Conservation (phyloP, 345 rosid genomes). For the Eucalyptus dawsonii region DNA sequence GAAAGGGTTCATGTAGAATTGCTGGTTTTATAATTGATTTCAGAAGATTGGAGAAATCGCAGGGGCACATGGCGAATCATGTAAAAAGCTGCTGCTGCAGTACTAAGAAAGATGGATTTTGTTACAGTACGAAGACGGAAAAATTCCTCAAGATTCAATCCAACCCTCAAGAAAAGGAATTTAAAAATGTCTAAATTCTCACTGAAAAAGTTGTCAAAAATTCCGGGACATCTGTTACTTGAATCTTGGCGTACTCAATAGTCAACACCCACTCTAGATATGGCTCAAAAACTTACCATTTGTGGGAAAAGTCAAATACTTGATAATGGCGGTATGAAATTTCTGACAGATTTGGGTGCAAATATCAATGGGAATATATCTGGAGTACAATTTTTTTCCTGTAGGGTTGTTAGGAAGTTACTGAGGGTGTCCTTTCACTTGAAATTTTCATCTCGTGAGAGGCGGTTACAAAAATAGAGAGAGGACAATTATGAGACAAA, state of each 20-base stretch:
- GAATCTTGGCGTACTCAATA: neutral
- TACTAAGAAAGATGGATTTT: neutral
- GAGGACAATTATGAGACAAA: neutral
- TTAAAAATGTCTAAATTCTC: neutral
- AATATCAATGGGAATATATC: neutral
- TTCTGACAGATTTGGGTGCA: neutral
- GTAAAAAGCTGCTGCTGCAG: neutral
- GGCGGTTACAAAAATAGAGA: neutral
- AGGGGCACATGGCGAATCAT: neutral
- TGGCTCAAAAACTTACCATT: neutral
- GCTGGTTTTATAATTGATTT: neutral
- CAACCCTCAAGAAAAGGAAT: neutral
- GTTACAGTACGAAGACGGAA: neutral
- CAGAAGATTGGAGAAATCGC: neutral
- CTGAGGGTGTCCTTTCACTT: neutral
- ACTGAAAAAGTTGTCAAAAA: neutral
- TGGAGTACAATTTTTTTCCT: neutral
- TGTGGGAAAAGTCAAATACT: neutral
- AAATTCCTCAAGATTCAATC: neutral
- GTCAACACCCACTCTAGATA: neutral
- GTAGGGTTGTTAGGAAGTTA: constrained; percentile 11
- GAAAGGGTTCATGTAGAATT: neutral
- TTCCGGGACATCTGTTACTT: neutral
- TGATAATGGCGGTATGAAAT: neutral
- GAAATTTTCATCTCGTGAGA: neutral